Percentiles rank a stretch among this genome's conserved stretches.
phyloP scores from a whole-genome alignment of 2,329 filamentous ascomycete genomes.

The Onygenales sp. region DNA sequence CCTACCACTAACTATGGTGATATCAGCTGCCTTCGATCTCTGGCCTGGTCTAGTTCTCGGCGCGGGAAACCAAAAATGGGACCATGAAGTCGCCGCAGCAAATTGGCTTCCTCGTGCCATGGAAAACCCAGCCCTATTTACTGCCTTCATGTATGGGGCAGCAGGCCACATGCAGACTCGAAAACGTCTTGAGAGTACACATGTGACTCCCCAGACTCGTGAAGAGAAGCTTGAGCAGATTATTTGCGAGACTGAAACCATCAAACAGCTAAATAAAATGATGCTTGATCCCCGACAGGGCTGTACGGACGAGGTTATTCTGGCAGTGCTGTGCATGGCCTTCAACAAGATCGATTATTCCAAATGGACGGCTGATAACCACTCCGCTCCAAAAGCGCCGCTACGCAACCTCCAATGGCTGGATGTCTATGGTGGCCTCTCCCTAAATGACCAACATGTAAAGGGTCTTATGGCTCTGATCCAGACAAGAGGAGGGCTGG shows the following conservation, averaged over 20 bases:
- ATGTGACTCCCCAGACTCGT: slow-evolving; percentile 9
- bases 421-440: slow-evolving; percentile 17
- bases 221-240: slow-evolving; percentile 13
- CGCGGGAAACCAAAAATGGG: slow-evolving; percentile 9
- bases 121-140: slow-evolving; percentile 10
- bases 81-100: slow-evolving; percentile 7
- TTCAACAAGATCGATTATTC: slow-evolving; percentile 17
- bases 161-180: slow-evolving; percentile 13
- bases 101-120: slow-evolving; percentile 12
- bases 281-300: slow-evolving; percentile 13
- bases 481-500: slow-evolving; percentile 27
- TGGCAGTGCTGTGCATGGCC: slow-evolving; percentile 19
- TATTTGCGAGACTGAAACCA: slow-evolving; percentile 15
- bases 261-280: slow-evolving; percentile 19
- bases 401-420: slow-evolving; percentile 18
- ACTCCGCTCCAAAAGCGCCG: slow-evolving; percentile 17
- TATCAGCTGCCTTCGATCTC: slow-evolving; percentile 11
- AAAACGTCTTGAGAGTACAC: slow-evolving; percentile 7
- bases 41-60: slow-evolving; percentile 13
- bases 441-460: slow-evolving; percentile 17
- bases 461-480: slow-evolving; percentile 20
- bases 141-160: slow-evolving; percentile 13
- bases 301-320: slow-evolving; percentile 18
- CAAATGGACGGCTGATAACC: slow-evolving; percentile 6
- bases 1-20: neutral